Conservation (phyloP, 257 asterid species). For the Nicotiana otophora region DNA sequence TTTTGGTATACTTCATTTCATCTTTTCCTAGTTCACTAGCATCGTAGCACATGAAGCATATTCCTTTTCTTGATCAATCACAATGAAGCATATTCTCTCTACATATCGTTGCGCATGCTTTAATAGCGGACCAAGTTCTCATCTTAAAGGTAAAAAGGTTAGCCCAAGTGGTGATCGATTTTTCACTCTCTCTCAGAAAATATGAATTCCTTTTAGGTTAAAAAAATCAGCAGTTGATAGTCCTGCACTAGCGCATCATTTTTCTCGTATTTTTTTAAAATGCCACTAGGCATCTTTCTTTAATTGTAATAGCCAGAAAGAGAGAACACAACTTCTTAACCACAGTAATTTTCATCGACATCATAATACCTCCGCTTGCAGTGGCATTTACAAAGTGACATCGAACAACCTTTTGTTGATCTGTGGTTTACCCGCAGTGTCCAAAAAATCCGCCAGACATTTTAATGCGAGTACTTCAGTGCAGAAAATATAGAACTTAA, state of each 20-base stretch:
- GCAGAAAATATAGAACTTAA: neutral
- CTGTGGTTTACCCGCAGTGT: neutral
- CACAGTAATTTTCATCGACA: neutral
- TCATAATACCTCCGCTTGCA: neutral
- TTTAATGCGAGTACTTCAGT: neutral
- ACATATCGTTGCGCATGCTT: neutral
- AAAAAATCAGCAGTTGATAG: too few relatives aligned
- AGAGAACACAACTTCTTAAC: neutral
- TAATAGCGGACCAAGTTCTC: neutral
- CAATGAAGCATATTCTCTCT: neutral
- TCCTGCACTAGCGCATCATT: neutral
- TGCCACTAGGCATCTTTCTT: neutral
- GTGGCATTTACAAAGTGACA: neutral
- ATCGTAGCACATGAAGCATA: neutral
- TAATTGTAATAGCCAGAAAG: neutral
- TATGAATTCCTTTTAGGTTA: neutral
- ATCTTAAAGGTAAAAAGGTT: neutral
- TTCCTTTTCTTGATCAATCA: neutral
- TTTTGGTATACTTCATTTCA: neutral
- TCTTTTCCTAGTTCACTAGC: neutral
- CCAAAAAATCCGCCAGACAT: neutral
- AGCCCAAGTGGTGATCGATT: neutral
- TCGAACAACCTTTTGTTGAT: neutral
- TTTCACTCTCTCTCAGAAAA: neutral
- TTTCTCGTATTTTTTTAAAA: too few relatives aligned